These are phyloP conservation scores for Sorghum bicolor DNA, from an alignment of 176 grass and related monocot genomes.

Conservation along the genomic window DNA sequence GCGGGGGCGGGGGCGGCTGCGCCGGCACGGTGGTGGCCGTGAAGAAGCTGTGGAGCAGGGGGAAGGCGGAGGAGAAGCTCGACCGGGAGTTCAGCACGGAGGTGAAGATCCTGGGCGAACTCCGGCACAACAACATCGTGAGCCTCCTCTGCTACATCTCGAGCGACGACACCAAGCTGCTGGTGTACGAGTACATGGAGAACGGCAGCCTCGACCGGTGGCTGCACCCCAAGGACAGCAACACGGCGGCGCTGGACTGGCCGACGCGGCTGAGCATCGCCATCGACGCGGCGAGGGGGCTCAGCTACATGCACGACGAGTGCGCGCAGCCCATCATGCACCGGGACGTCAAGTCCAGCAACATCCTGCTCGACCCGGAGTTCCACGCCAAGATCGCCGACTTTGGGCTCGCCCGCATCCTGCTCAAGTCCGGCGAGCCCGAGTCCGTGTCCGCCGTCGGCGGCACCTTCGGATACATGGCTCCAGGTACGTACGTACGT, in stretches of 20 bases:
- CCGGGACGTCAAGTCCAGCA: slow-evolving; percentile 77
- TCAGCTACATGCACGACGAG: slow-evolving; percentile 69
- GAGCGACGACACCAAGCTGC: slow-evolving; percentile 28
- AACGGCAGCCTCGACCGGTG: slow-evolving; percentile 58
- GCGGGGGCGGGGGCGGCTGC: not conserved
- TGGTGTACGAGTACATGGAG: slow-evolving; percentile 79
- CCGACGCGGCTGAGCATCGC: slow-evolving; percentile 58
- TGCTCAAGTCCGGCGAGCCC: slow-evolving; percentile 39
- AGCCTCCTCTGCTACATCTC: slow-evolving; percentile 64
- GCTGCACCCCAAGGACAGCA: slow-evolving; percentile 28
- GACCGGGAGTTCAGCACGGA: slow-evolving; percentile 52
- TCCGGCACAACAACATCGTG: slow-evolving; percentile 66
- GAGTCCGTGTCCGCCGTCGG: slow-evolving; percentile 36
- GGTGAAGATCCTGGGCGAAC: slow-evolving; percentile 47
- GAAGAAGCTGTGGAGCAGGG: slow-evolving; percentile 44
- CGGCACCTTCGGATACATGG: slow-evolving; percentile 79
- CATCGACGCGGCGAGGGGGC: slow-evolving; percentile 45
- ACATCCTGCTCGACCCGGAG: slow-evolving; percentile 57
- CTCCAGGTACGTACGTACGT: slow-evolving; percentile 43
- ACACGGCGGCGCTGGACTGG: slow-evolving; percentile 36
- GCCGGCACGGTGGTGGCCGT: slow-evolving; percentile 38
- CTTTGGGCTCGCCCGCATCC: slow-evolving; percentile 59
- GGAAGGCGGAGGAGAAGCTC: slow-evolving; percentile 23
- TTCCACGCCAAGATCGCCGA: slow-evolving; percentile 65
- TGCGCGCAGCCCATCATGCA: slow-evolving; percentile 42